phyloP scores from a whole-genome alignment of 1,284 basidiomycete genomes.

The Austroboletus novae-zelandiae region DNA sequence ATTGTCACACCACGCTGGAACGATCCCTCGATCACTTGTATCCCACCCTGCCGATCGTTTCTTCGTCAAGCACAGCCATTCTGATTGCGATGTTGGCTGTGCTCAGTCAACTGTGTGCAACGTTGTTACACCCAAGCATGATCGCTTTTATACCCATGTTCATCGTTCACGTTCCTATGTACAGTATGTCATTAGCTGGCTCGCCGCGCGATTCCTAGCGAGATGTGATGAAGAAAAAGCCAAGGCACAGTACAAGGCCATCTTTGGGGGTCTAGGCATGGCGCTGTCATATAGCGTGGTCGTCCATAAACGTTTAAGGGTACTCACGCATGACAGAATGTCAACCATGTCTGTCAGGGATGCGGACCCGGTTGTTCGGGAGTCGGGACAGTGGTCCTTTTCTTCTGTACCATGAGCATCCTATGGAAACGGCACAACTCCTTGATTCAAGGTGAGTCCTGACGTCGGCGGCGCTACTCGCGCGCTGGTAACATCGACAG shows the following conservation, averaged over 20 bases:
- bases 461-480: not conserved
- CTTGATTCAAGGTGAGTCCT: slow-evolving; percentile 39
- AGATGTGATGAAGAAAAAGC: slow-evolving; percentile 40
- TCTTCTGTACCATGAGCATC: not conserved
- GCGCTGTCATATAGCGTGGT: slow-evolving; percentile 29
- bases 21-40: slow-evolving; percentile 43
- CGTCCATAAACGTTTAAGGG: not conserved
- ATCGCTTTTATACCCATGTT: slow-evolving; percentile 14
- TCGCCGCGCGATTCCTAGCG: slow-evolving; percentile 33
- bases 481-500: not conserved
- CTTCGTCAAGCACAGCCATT: not conserved
- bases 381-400: not conserved
- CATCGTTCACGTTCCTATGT: slow-evolving; percentile 35
- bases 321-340: not conserved
- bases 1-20: slow-evolving; percentile 51
- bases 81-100: not conserved
- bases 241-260: slow-evolving; percentile 41
- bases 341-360: no score
- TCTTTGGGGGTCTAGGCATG: slow-evolving; percentile 41
- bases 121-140: slow-evolving; percentile 7
- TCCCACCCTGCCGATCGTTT: slow-evolving; percentile 1
- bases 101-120: slow-evolving; percentile 5
- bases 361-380: not conserved
- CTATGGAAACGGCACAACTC: slow-evolving; percentile 47
- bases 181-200: slow-evolving; percentile 21